Base-by-base conservation (phyloP, 257 asterid species). In the Capsicum baccatum region DNA sequence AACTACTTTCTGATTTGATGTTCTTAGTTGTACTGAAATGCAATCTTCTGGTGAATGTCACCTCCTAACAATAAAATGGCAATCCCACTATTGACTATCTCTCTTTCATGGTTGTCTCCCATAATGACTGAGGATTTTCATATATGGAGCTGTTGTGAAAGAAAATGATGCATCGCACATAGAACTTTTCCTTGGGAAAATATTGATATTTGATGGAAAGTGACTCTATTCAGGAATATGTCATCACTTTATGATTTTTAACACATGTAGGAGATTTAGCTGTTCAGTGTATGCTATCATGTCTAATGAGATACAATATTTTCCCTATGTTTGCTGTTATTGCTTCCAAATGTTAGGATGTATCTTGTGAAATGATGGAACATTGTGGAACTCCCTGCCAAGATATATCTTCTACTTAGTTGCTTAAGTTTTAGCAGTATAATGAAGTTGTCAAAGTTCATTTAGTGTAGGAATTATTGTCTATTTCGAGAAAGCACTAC, bases 71-170 rank as follows among this genome's bases (percentile, higher is more conserved):
- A 52, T 50, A 19, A 26, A 16, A 52, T 74, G 79, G 81, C 1
- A 74, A 50, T 74, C 59, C 48, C 81, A 33, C 33, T 66, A 66
- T 66, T 33, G 50, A 54, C 47, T 33, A 4, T 14, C 26, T 76
- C 81, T 76, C 44, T 76, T 50, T 44, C 10, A 74, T 74, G 60
- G 80, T 52, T 74, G 81, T 76, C 81, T 76, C 81, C 59, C 63
- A 52, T 44, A 76, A 74, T 50, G 44, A 76, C 63, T 13, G 63
- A 76, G 48, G 63, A 52, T 52, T 26, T 14, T 76, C 63, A 76
- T 48, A 76, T 13, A 76, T 52, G 44, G 64, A 52, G 81, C 81
- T 52, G 26, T 52, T 26, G 81, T 14, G 26, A 76, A 76, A 52
- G 79, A 52, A 76, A 76, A 76, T 76, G 26, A 76, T 52, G 81